Evolutionary conservation across 148 eudicot genomes (phyloP).

Genomic region (Camellia sinensis): DNA sequence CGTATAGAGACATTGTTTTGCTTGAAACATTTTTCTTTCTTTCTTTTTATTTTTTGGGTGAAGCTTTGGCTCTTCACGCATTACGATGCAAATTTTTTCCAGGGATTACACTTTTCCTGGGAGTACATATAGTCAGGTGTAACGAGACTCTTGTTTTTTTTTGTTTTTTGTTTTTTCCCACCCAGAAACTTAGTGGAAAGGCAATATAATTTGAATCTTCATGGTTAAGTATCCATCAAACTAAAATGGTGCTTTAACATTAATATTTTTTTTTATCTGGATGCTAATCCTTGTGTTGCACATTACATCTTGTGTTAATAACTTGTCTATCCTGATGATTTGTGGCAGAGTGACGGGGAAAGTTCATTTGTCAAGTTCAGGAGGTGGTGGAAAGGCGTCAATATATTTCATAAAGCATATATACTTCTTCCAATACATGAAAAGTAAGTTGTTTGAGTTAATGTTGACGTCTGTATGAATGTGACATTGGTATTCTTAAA

Average conservation of each 20-base stretch:
- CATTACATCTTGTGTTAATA: slow-evolving; percentile 7
- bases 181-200: not conserved
- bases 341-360: slow-evolving; percentile 52
- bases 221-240: not conserved
- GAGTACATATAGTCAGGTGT: not conserved
- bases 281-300: slow-evolving; percentile 3
- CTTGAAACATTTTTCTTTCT: not conserved
- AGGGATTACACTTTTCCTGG: not conserved
- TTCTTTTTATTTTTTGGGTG: not conserved
- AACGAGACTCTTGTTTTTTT: not conserved
- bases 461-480: not conserved
- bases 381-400: slow-evolving; percentile 98
- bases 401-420: slow-evolving; percentile 87
- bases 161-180: not conserved
- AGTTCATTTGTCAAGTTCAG: slow-evolving; percentile 65
- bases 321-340: slow-evolving; percentile 23
- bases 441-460: slow-evolving; percentile 48
- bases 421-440: slow-evolving; percentile 88
- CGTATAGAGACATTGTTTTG: not conserved
- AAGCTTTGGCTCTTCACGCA: not conserved
- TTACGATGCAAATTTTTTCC: slow-evolving; percentile 1
- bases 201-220: not conserved
- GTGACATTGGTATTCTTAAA: not conserved
- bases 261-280: not conserved
- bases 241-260: no score